phyloP scores from a whole-genome alignment of 805 yeast species.

The Cyberlindnera lachancei region DNA sequence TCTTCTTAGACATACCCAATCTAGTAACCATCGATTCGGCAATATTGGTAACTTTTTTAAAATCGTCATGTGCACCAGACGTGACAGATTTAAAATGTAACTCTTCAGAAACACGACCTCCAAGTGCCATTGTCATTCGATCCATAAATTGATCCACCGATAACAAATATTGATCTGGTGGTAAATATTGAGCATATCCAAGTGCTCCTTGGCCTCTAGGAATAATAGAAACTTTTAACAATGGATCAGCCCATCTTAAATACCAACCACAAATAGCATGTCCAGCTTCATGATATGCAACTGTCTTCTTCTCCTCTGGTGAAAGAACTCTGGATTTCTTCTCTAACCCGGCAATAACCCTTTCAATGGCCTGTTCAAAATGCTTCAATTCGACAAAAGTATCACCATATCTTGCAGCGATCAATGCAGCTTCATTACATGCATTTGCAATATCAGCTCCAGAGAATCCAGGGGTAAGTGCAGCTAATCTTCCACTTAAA shows the following conservation, averaged over 20 bases:
- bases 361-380: slow-evolving; percentile 88
- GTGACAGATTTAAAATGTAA: slow-evolving; percentile 81
- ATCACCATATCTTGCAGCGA: slow-evolving; percentile 78
- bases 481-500: slow-evolving; percentile 78
- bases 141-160: slow-evolving; percentile 71
- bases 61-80: slow-evolving; percentile 89
- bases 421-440: slow-evolving; percentile 90
- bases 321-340: slow-evolving; percentile 73
- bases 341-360: slow-evolving; percentile 92
- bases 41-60: slow-evolving; percentile 82
- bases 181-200: slow-evolving; percentile 94
- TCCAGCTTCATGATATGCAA: slow-evolving; percentile 95
- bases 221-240: slow-evolving; percentile 86
- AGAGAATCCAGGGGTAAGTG: slow-evolving; percentile 90
- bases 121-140: slow-evolving; percentile 89
- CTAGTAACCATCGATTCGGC: slow-evolving; percentile 86
- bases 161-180: slow-evolving; percentile 78
- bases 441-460: slow-evolving; percentile 96
- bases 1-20: slow-evolving; percentile 78
- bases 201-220: slow-evolving; percentile 94
- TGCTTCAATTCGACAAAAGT: slow-evolving; percentile 55
- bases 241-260: slow-evolving; percentile 80
- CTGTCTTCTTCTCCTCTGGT: slow-evolving; percentile 74
- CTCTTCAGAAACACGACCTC: slow-evolving; percentile 91
- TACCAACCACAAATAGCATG: slow-evolving; percentile 97